Base-by-base conservation (phyloP, 2,329 filamentous ascomycete species). In the Fusarium sp. region DNA sequence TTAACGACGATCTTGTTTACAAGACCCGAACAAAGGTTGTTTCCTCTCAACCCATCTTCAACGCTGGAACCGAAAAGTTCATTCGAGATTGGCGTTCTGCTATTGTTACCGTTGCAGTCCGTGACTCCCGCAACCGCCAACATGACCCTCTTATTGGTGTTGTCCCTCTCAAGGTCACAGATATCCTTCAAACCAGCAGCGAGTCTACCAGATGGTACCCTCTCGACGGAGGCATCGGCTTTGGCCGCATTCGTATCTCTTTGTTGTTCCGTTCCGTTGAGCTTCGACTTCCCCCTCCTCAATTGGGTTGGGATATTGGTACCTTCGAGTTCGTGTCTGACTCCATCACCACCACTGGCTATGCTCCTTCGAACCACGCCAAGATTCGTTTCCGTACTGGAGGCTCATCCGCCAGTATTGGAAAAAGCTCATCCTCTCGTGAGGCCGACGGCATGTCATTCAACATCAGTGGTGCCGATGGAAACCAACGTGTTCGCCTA, bases 131-230 rank as follows among this genome's bases (percentile, higher is more conserved):
- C 39, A 94, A 98, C 82, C 89, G 96, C 61, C 92, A 99, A 83
- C 96, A 98, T 77, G 96, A 98, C 75, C 96, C 96, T 1, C 94
- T 99, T 69, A 90, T 98, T 38, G 96, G 96, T 45, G 93, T 98
- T 9, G 93, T 98, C 4, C 94, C 95, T 3, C 85, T 99, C 67
- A 96, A 95, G 81, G 83, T 98, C 1, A 93, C 94, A 0, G 94
- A 98, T 56, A 88, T 98, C n/a, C 86, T 99, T 28, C 91, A 96
- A 77, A 97, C 92, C 1, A 93, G 91, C 74, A 97, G 94, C 49
- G 94, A 98, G 81, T 85, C 92, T 62, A 97, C 95, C 6, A 87
- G 95, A 68, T 98, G 95, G 95, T 98, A 98, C 81, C 96, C 96
- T n/a, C 88, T 99, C 1, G 95, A 98, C 79, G 96, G 96, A 28